Base-by-base conservation (phyloP, 1,284 basidiomycete species). In the Marasmius oreades region DNA sequence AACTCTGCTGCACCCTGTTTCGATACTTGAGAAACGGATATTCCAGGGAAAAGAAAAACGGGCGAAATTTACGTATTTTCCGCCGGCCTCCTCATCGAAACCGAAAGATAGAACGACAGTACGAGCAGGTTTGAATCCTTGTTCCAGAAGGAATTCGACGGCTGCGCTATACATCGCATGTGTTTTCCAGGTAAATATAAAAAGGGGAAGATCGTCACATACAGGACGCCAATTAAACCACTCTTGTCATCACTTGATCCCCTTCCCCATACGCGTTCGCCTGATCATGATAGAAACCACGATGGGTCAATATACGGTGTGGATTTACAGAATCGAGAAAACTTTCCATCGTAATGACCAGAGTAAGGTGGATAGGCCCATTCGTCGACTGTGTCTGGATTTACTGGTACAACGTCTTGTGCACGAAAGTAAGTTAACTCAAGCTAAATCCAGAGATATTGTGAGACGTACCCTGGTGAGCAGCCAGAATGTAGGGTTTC, bases 11-110 rank as follows among this genome's bases (percentile, higher is more conserved):
- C 87, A n/a, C 86, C 86, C 78, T 81, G 5, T 48, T 28, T 4
- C 3, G 24, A 10, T 26, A 12, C 7, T 5, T 18, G 33, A 36
- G 51, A 7, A 54, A 57, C 36, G n/a, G n/a, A 51, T 18, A 18
- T 42, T 45, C 5, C n/a, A 44, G 46, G 34, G 22, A 26, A 10
- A n/a, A 43, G 22, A 26, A 10, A n/a, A 43, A 12, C 34, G 39
- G 24, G 20, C 58, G 3, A 20, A 20, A 53, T 65, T 43, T 66
- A 77, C 77, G 59, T 84, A 67, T n/a, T 55, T 58, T 36, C 86
- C 87, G 54, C 77, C 76, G 16, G 77, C 70, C 72, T 92, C 90
- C 67, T 92, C 90, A 66, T 92, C 90, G 61, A 86, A 87, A 10
- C 90, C 89, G 61, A 84, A 86, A 1, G 85, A 79, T 44, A 91